These are phyloP conservation scores for Euphrasia confusa DNA, from an alignment of 257 asterid species.

Conservation along the genomic window DNA sequence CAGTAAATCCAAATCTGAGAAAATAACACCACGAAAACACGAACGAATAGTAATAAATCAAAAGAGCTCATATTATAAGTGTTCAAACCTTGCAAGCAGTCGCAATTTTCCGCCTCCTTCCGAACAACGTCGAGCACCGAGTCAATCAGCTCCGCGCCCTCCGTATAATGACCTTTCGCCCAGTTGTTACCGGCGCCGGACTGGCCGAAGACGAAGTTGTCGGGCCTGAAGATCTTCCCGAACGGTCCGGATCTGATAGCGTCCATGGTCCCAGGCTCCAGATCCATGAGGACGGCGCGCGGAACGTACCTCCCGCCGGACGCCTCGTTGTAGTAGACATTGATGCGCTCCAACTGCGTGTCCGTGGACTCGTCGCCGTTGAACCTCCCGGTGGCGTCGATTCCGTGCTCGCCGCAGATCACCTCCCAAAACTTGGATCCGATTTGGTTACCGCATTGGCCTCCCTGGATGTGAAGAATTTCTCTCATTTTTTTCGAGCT, in stretches of 20 bases:
- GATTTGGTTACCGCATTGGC: slow-evolving; percentile 69
- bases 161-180: slow-evolving; percentile 71
- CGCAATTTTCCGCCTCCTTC: slow-evolving; percentile 65
- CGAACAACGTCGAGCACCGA: slow-evolving; percentile 68
- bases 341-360: slow-evolving; percentile 49
- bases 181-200: slow-evolving; percentile 65
- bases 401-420: slow-evolving; percentile 57
- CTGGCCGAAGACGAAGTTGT: slow-evolving; percentile 60
- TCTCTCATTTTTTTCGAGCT: slow-evolving; percentile 42
- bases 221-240: slow-evolving; percentile 62
- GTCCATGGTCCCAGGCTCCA: slow-evolving; percentile 70
- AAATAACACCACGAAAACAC: background rate
- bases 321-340: slow-evolving; percentile 61
- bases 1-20: slow-evolving; percentile 8
- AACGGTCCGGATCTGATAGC: slow-evolving; percentile 53
- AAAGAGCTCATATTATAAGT: background rate
- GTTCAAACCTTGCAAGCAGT: slow-evolving; percentile 56
- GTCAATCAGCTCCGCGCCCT: slow-evolving; percentile 65
- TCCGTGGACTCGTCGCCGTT: slow-evolving; percentile 43
- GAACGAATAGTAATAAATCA: background rate
- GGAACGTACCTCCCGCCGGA: slow-evolving; percentile 64
- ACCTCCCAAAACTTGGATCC: slow-evolving; percentile 71
- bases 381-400: slow-evolving; percentile 50
- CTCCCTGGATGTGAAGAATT: slow-evolving; percentile 61
- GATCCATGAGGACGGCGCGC: slow-evolving; percentile 63